These are phyloP conservation scores for Termitomyces sp. DNA, from an alignment of 768 basidiomycete genomes.

Conservation along the genomic window DNA sequence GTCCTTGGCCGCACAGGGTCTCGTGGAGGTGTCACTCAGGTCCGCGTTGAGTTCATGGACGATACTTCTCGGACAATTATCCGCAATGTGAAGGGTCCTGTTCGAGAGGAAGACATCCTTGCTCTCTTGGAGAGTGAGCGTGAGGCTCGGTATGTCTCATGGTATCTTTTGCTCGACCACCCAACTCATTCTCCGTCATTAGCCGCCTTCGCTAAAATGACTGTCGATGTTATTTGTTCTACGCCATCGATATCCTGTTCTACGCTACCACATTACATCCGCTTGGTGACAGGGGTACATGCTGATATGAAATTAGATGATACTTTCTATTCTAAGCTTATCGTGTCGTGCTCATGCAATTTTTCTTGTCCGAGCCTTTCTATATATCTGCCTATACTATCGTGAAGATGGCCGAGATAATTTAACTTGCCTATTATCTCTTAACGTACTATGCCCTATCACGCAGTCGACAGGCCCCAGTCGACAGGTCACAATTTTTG, in stretches of 20 bases:
- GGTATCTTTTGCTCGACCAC: neutral
- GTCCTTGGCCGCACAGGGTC: conserved; percentile 98
- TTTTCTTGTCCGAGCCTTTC: neutral
- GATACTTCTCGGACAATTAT: conserved; percentile 94
- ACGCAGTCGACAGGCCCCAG: too few relatives aligned
- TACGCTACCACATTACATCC: conserved; percentile 9
- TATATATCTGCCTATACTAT: neutral
- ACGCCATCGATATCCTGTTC: conserved; percentile 11
- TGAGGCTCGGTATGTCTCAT: conserved; percentile 86
- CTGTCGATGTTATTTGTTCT: conserved; percentile 3
- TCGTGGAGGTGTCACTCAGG: conserved; percentile 98
- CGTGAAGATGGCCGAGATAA: conserved; percentile 17
- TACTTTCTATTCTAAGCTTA: neutral
- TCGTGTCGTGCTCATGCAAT: neutral
- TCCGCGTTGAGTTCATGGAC: conserved; percentile 99
- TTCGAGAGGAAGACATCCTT: conserved; percentile 93
- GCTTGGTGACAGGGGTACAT: conserved; percentile 3
- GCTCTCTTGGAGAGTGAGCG: conserved; percentile 97
- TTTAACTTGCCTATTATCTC: neutral
- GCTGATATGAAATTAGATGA: neutral
- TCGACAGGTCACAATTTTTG: too few relatives aligned
- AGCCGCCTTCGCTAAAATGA: conserved; percentile 37
- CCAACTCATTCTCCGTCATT: neutral
- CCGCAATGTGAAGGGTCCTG: conserved; percentile 98
- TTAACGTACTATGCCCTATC: too few relatives aligned